Evolutionary conservation across 1,284 basidiomycete genomes (phyloP).

Genomic region (Marasmius tenuissimus): DNA sequence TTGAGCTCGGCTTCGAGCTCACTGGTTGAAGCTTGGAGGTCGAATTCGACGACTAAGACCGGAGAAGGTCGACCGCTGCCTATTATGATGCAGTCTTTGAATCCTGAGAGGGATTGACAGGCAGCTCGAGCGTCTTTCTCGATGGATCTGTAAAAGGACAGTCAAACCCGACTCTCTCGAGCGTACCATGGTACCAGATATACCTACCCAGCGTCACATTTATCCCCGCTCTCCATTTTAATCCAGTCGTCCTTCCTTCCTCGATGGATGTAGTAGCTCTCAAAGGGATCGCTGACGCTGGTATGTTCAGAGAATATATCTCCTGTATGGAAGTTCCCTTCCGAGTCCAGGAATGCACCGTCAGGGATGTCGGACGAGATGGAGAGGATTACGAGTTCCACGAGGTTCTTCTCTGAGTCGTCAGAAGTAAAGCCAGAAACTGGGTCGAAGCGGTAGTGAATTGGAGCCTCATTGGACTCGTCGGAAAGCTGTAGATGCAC

Average conservation of each 20-base stretch:
- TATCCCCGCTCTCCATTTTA: constrained; percentile 20
- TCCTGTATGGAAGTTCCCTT: constrained; percentile 26
- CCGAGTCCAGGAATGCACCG: constrained; percentile 21
- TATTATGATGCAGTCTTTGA: constrained; percentile 63
- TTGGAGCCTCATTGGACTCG: neutral
- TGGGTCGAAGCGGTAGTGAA: neutral
- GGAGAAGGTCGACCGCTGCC: constrained; percentile 65
- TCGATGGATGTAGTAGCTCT: constrained; percentile 24
- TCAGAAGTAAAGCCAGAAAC: neutral
- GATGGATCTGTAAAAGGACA: constrained; percentile 44
- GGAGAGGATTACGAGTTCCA: constrained; percentile 26
- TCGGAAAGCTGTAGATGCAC: too few relatives aligned
- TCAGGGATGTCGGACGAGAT: constrained; percentile 26
- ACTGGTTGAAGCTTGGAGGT: constrained; percentile 10
- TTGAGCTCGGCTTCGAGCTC: neutral
- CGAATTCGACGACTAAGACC: constrained; percentile 57
- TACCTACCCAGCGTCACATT: constrained; percentile 27
- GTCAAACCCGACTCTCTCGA: neutral
- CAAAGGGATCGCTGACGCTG: neutral
- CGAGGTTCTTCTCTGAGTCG: constrained; percentile 5
- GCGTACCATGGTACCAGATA: neutral
- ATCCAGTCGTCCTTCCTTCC: constrained; percentile 29
- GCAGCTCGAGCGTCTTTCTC: constrained; percentile 61
- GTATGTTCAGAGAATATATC: constrained; percentile 29
- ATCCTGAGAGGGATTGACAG: constrained; percentile 44